Evolutionary conservation across 257 asterid genomes (phyloP).

Genomic region (Thymus quinquecostatus): DNA sequence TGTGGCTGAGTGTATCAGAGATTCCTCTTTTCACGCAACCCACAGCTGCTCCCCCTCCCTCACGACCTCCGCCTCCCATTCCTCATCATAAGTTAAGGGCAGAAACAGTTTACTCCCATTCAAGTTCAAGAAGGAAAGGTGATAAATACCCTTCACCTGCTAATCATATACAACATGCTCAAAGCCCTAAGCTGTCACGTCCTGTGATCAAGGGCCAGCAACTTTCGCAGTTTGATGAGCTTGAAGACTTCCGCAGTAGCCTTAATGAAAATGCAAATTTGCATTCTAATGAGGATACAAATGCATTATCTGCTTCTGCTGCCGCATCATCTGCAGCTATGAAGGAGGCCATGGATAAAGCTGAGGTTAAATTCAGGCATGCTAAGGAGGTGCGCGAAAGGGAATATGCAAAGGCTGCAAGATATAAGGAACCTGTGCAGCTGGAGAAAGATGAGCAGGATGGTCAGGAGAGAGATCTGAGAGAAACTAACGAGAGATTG

Average conservation of each 20-base stretch:
- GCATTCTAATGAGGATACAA: slow-evolving; percentile 57
- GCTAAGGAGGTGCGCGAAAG: slow-evolving; percentile 98
- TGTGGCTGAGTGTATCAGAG: slow-evolving; percentile 90
- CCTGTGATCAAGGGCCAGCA: slow-evolving; percentile 45
- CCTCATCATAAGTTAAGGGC: slow-evolving; percentile 57
- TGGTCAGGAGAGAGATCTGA: slow-evolving; percentile 55
- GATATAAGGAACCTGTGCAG: slow-evolving; percentile 62
- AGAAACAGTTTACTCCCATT: slow-evolving; percentile 51
- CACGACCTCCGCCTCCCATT: slow-evolving; percentile 93
- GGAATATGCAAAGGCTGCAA: slow-evolving; percentile 79
- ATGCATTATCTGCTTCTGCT: slow-evolving; percentile 76
- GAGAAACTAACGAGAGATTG: slow-evolving; percentile 68
- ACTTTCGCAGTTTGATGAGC: slow-evolving; percentile 75
- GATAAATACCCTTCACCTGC: slow-evolving; percentile 61
- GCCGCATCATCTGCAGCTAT: slow-evolving; percentile 97
- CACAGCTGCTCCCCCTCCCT: slow-evolving; percentile 93
- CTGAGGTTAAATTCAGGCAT: slow-evolving; percentile 94
- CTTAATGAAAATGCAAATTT: slow-evolving; percentile 51
- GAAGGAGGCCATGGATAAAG: slow-evolving; percentile 99
- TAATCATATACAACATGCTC: slow-evolving; percentile 49
- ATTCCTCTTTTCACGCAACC: slow-evolving; percentile 93
- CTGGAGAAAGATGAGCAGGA: slow-evolving; percentile 70
- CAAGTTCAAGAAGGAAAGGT: slow-evolving; percentile 61
- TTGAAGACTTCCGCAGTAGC: slow-evolving; percentile 67
- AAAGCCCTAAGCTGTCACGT: slow-evolving; percentile 52